Base-by-base conservation (phyloP, 805 yeast genomes). In the Hanseniaspora mollemarum region DNA sequence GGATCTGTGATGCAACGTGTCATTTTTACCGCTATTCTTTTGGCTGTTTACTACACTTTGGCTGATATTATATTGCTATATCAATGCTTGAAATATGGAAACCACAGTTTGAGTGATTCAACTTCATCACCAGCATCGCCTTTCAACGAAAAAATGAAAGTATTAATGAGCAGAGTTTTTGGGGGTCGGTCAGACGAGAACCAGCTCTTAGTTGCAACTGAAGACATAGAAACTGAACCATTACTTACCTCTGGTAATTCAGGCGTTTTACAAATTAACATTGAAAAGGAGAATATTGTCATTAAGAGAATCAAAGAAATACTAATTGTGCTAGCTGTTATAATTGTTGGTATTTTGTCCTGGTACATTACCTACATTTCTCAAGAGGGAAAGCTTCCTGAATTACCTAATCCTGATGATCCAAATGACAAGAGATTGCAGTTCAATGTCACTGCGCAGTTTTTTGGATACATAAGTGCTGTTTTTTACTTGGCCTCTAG, bases 1-100 rank as follows among this genome's bases (percentile, higher is more conserved):
- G 98, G 98, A 8, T 88, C 96, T 1, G 71, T 88, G 3, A 64
- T 88, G 57, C 97, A 92, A 66, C 86, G 87, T 12, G 87, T 90
- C 1, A 71, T 92, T 55, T 95, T 96, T 22, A 92, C 98, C 0
- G 92, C 92, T 96, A 81, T 83, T 54, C 77, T 88, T 4, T 73
- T 92, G 52, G 97, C 97, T 1, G 75, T 90, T 0, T 92, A 92
- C 67, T 92, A 92, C 64, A 88, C 97, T 0, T 64, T 83, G 21
- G 96, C 97, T 0, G 98, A 92, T 66, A 65, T 88, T 2, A 83
- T 88, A 2, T 71, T 92, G 51, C 72, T 90, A 28, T 72, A 80
- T 65, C 98, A 92, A 64, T 87, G 95, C 58, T 69, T 86, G 43
- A 75, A 77, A 53, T 92, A 92, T 63, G 87, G 90, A 8, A 72